Evolutionary conservation across 139 green algal species (phyloP), one percentile per base, ranked within the genome.

Genomic region (Chlamydomonas sphaeroides): DNA sequence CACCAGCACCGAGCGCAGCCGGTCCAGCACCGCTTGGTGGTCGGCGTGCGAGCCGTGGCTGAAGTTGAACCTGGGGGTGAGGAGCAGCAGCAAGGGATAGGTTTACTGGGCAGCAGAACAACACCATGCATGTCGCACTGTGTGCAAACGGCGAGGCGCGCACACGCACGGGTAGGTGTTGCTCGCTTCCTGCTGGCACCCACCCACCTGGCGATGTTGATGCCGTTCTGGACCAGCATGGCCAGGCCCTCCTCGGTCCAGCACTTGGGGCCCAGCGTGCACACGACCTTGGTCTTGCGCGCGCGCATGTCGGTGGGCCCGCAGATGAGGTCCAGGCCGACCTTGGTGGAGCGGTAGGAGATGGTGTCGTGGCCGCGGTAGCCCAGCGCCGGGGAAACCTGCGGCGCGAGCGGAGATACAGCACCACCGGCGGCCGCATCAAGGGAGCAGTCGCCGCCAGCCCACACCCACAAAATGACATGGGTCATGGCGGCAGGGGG

Each of bases 31-130:
- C 66, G 87, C 77, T 63, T 76, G 65, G 72, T 95, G 92, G 32
- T 63, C 85, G 17, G 94, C 91, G 79, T 97, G 93, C 25, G 67
- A 78, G 35, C 93, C 93, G 83, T 97, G 93, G 30, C 88, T 94
- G 85, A 97, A 97, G 88, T 97, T 97, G 83, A 97, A 94, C 48
- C 93, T 84, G 65, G 18, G n/a, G n/a, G n/a, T n/a, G n/a, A n/a
- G n/a, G n/a, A n/a, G n/a, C 5, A 63, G n/a, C n/a, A n/a, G n/a
- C n/a, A n/a, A n/a, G n/a, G n/a, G n/a, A n/a, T n/a, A n/a, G n/a
- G n/a, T n/a, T n/a, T n/a, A n/a, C n/a, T n/a, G n/a, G n/a, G n/a
- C n/a, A n/a, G n/a, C n/a, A n/a, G n/a, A n/a, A n/a, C n/a, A n/a
- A n/a, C n/a, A n/a, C n/a, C n/a, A n/a, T n/a, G n/a, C n/a, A n/a